phyloP scores from a whole-genome alignment of 2,329 filamentous ascomycete species.

The Apiospora aurea region DNA sequence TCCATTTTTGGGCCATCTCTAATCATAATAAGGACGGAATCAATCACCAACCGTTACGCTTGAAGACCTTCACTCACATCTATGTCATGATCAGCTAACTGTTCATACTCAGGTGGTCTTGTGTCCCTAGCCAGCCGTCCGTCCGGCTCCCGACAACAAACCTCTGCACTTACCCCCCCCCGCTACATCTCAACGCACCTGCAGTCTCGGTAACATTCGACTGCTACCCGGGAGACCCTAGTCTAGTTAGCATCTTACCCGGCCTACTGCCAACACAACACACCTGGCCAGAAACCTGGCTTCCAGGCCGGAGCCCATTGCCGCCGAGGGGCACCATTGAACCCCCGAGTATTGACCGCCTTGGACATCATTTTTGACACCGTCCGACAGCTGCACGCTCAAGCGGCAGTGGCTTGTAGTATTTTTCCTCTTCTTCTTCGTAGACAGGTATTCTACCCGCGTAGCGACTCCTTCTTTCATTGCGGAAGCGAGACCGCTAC shows the following conservation, averaged over 20 bases:
- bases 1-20: conserved; percentile 10
- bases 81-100: neutral
- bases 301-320: neutral
- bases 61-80: neutral
- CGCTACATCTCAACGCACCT: conserved; percentile 8
- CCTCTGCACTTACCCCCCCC: neutral
- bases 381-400: neutral
- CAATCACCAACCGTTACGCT: conserved; percentile 1
- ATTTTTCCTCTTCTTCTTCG: neutral
- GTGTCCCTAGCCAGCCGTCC: neutral
- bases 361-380: neutral
- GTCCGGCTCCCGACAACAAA: conserved; percentile 3
- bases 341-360: conserved; percentile 2
- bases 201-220: conserved; percentile 19
- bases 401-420: neutral
- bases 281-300: conserved; percentile 15
- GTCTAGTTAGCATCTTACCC: conserved; percentile 17
- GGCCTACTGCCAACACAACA: conserved; percentile 14
- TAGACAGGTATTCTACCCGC: neutral
- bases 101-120: neutral
- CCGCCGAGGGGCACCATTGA: conserved; percentile 1
- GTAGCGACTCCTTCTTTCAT: neutral
- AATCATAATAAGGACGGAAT: conserved; percentile 2
- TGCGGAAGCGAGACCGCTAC: neutral
- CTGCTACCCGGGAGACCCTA: conserved; percentile 18